Percentiles rank a stretch among this genome's conserved stretches.
Conservation (phyloP, 192 early-diverging fungal genomes). For the Entomortierella parvispora region DNA sequence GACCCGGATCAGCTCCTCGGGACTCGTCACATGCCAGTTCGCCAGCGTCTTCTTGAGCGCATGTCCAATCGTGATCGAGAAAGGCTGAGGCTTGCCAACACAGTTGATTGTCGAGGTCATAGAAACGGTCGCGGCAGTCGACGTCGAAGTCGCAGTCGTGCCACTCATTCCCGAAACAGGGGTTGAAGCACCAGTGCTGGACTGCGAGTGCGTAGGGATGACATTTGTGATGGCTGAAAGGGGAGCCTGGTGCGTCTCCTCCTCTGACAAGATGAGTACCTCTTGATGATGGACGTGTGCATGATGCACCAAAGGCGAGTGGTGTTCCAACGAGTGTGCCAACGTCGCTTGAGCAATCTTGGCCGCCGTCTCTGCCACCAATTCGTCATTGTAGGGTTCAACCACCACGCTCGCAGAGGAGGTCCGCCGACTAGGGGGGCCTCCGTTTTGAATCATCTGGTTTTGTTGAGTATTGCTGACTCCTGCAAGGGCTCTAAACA, state of each 20-base stretch:
- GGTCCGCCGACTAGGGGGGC: background rate
- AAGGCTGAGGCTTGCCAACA: slow-evolving; percentile 10
- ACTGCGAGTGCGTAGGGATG: no score
- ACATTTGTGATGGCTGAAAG: background rate
- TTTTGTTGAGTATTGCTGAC: slow-evolving; percentile 16
- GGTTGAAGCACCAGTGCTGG: no score
- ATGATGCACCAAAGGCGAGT: slow-evolving; percentile 4
- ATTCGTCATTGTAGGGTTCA: slow-evolving; percentile 28
- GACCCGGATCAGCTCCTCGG: slow-evolving; percentile 70
- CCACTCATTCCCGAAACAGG: background rate
- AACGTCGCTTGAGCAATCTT: slow-evolving; percentile 32
- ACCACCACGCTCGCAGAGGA: background rate
- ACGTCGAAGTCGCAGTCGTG: background rate
- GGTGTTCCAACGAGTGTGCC: slow-evolving; percentile 30
- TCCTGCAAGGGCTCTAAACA: slow-evolving; percentile 81
- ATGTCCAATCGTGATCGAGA: slow-evolving; percentile 78
- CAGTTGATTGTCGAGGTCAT: background rate
- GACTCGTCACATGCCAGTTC: slow-evolving; percentile 80
- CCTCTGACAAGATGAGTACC: no score
- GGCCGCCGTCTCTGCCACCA: slow-evolving; percentile 36
- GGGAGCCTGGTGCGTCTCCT: background rate
- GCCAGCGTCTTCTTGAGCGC: slow-evolving; percentile 90
- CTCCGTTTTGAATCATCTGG: background rate
- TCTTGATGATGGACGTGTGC: slow-evolving; percentile 12
- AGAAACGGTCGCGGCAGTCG: slow-evolving; percentile 6